Percentiles rank a stretch among this genome's conserved stretches.
phyloP scores from a whole-genome alignment of 2,329 filamentous ascomycete genomes.

The Pseudocercospora fuligena region DNA sequence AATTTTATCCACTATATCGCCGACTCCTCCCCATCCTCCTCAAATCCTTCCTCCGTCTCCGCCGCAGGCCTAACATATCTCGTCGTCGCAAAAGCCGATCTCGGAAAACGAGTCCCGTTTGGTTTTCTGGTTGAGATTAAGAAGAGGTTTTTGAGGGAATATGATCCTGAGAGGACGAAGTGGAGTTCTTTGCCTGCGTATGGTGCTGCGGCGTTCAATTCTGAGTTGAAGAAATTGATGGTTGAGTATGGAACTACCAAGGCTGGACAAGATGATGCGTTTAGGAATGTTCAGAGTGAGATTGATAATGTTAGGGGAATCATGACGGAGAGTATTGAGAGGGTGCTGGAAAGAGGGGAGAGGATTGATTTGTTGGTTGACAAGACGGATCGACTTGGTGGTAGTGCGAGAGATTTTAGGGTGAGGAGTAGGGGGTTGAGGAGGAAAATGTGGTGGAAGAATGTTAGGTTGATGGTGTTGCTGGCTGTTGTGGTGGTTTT shows the following conservation, averaged over 20 bases:
- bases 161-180: constrained; percentile 68
- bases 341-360: constrained; percentile 85
- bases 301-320: constrained; percentile 91
- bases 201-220: constrained; percentile 87
- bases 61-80: constrained; percentile 86
- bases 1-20: constrained; percentile 96
- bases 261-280: constrained; percentile 76
- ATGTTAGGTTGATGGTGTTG: constrained; percentile 89
- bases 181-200: constrained; percentile 83
- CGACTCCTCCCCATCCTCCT: constrained; percentile 59
- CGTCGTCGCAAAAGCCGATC: constrained; percentile 78
- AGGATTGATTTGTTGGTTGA: constrained; percentile 91
- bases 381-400: constrained; percentile 91
- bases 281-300: constrained; percentile 81
- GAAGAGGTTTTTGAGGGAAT: constrained; percentile 78
- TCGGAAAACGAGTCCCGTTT: constrained; percentile 88
- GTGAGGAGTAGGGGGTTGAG: constrained; percentile 84
- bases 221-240: constrained; percentile 75
- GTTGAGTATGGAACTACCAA: constrained; percentile 81
- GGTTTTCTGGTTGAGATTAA: constrained; percentile 91
- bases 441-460: constrained; percentile 99
- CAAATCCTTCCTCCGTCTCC: constrained; percentile 39
- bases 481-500: constrained; percentile 73
- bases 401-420: constrained; percentile 86
- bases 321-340: constrained; percentile 94